Conservation (phyloP, 257 asterid species). For the Thymus quinquecostatus region DNA sequence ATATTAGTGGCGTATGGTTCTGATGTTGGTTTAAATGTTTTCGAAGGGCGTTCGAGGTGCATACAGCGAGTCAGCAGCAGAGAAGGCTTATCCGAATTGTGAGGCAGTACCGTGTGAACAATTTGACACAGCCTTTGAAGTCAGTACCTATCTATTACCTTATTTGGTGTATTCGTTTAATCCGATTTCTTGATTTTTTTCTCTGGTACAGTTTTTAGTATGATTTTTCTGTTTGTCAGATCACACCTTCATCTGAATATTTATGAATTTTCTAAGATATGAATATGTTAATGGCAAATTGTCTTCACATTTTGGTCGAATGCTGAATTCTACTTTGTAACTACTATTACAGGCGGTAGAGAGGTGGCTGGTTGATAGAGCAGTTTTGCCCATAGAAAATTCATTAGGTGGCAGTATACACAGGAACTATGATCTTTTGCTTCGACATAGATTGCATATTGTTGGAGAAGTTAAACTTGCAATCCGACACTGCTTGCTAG, state of each 20-base stretch:
- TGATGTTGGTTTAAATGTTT: slow-evolving; percentile 26
- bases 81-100: slow-evolving; percentile 96
- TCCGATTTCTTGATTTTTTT: background rate
- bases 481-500: slow-evolving; percentile 86
- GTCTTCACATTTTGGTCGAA: background rate
- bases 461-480: slow-evolving; percentile 99
- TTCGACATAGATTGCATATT: slow-evolving; percentile 89
- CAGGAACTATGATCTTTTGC: slow-evolving; percentile 94
- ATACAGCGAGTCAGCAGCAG: slow-evolving; percentile 93
- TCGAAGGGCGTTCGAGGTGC: slow-evolving; percentile 93
- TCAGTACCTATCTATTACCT: slow-evolving; percentile 36
- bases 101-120: slow-evolving; percentile 99
- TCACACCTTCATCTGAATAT: slow-evolving; percentile 1
- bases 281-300: slow-evolving; percentile 16
- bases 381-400: slow-evolving; percentile 96
- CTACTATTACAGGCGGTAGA: slow-evolving; percentile 78
- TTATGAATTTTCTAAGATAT: background rate
- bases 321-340: slow-evolving; percentile 20
- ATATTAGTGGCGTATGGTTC: background rate
- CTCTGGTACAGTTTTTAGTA: too few species aligned
- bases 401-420: slow-evolving; percentile 98
- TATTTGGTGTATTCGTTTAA: background rate
- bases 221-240: background rate
- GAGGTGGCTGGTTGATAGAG: slow-evolving; percentile 95
- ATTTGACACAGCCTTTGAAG: slow-evolving; percentile 93